Evolutionary conservation across 2,329 filamentous ascomycete species (phyloP).

Genomic region (Phoma sp.): DNA sequence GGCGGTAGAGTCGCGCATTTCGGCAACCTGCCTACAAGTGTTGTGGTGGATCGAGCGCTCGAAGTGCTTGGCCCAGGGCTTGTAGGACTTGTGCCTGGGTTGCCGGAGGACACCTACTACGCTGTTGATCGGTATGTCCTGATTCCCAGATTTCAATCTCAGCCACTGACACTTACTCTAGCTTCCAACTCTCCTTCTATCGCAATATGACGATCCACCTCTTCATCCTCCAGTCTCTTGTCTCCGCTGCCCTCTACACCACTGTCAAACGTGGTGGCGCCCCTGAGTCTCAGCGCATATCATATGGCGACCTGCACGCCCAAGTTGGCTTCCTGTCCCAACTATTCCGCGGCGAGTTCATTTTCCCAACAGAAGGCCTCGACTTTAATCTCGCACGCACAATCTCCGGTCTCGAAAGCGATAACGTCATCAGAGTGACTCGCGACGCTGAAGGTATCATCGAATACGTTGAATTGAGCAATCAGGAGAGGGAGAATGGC

Average conservation of each 20-base stretch:
- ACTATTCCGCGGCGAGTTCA: conserved; percentile 95
- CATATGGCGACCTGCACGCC: conserved; percentile 73
- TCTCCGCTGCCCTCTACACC: conserved; percentile 90
- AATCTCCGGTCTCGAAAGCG: conserved; percentile 76
- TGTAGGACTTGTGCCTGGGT: conserved; percentile 77
- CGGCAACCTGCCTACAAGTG: conserved; percentile 76
- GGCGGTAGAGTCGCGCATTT: conserved; percentile 95
- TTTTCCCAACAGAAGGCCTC: conserved; percentile 89
- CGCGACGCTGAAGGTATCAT: conserved; percentile 60
- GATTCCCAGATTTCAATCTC: conserved; percentile 1
- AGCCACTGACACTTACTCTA: conserved; percentile 19
- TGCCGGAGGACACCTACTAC: conserved; percentile 92
- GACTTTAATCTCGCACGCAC: conserved; percentile 82
- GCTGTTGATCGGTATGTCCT: conserved; percentile 75
- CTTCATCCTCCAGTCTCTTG: conserved; percentile 91
- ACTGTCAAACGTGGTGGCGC: conserved; percentile 91
- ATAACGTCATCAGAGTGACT: conserved; percentile 76
- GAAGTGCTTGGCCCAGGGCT: conserved; percentile 91
- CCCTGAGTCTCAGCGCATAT: conserved; percentile 78
- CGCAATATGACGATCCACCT: conserved; percentile 99
- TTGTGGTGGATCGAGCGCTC: conserved; percentile 86
- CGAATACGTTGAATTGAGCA: conserved; percentile 75
- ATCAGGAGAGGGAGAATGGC: conserved; percentile 77
- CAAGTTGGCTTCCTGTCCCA: conserved; percentile 90
- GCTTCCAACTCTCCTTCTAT: conserved; percentile 96